Evolutionary conservation across 1,139 yeast genomes (phyloP).

Genomic region (Geotrichum klebahnii): DNA sequence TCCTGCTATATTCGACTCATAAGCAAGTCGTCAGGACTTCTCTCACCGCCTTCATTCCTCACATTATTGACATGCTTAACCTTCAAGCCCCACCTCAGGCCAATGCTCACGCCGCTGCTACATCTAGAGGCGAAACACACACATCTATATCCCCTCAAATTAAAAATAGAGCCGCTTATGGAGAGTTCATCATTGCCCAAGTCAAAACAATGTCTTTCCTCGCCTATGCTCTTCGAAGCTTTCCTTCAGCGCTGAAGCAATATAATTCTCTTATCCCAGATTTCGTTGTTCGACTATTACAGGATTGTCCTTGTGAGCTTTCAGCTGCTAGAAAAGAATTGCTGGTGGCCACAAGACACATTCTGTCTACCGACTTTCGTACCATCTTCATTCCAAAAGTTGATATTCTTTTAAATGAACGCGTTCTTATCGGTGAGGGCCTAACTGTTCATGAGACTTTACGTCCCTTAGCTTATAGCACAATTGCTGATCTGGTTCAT

Average conservation of each 20-base stretch:
- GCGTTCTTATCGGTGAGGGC: conserved; percentile 87
- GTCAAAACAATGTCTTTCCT: conserved; percentile 94
- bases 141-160: conserved; percentile 62
- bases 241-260: conserved; percentile 60
- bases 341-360: conserved; percentile 90
- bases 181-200: conserved; percentile 91
- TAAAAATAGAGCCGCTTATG: conserved; percentile 71
- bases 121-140: conserved; percentile 51
- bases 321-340: conserved; percentile 90
- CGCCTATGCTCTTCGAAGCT: conserved; percentile 88
- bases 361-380: conserved; percentile 82
- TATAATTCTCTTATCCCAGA: conserved; percentile 77
- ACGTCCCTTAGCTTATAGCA: conserved; percentile 84
- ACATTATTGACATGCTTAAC: conserved; percentile 67
- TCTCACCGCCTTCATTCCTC: conserved; percentile 74
- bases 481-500: conserved; percentile 93
- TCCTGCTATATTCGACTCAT: conserved; percentile 81
- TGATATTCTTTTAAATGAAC: conserved; percentile 78
- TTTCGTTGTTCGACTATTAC: conserved; percentile 74
- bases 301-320: conserved; percentile 95
- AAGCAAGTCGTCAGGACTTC: conserved; percentile 69
- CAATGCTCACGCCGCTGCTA: conserved; percentile 60
- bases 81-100: conserved; percentile 75
- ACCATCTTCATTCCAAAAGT: conserved; percentile 79
- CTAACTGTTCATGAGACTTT: conserved; percentile 85